A percentile compares a stretch with the other conserved stretches of the same genome.
Conservation (phyloP, 108 stramenopile genomes). For the Stephanodiscus minutulus region DNA sequence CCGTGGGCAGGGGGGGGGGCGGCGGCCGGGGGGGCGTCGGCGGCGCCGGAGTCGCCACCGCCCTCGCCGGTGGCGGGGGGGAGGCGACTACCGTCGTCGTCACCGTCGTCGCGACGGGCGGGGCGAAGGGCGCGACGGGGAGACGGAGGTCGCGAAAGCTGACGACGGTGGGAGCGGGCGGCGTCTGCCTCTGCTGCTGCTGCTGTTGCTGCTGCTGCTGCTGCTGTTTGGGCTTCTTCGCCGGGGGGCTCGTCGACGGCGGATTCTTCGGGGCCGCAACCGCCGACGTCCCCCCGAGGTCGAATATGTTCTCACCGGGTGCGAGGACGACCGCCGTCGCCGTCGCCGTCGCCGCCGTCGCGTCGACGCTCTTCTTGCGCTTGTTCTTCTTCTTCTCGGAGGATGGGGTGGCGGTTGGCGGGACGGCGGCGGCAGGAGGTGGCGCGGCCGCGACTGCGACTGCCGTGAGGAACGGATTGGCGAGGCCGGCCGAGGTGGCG, state of each 20-base stretch:
- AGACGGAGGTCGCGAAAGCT: slow-evolving; percentile 63
- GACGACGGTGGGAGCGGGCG: slow-evolving; percentile 15
- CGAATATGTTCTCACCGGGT: slow-evolving; percentile 35
- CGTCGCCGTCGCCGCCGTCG: not conserved
- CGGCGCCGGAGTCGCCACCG: not conserved
- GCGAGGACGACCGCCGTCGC: slow-evolving; percentile 30
- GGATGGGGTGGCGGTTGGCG: slow-evolving; percentile 19
- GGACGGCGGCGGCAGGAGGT: slow-evolving; percentile 14
- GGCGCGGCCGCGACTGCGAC: slow-evolving; percentile 3
- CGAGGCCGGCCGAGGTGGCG: too few relatives aligned
- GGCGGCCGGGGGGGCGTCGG: slow-evolving; percentile 28
- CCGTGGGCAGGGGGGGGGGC: slow-evolving; percentile 53
- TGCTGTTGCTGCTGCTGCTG: slow-evolving; percentile 15
- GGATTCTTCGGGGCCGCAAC: too few relatives aligned
- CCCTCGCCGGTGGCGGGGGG: slow-evolving; percentile 43
- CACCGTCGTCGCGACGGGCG: slow-evolving; percentile 32
- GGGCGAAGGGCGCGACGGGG: slow-evolving; percentile 77
- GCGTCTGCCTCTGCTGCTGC: slow-evolving; percentile 10
- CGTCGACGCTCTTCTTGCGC: slow-evolving; percentile 34
- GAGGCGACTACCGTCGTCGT: slow-evolving; percentile 50
- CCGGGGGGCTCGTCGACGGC: slow-evolving; percentile 26
- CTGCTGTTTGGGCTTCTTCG: slow-evolving; percentile 39
- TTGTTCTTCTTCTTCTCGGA: slow-evolving; percentile 49
- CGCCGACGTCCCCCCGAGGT: slow-evolving; percentile 4
- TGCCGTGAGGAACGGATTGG: slow-evolving; percentile 3